phyloP scores from a whole-genome alignment of 352 stramenopile species.

The Phytopythium mirpurense region DNA sequence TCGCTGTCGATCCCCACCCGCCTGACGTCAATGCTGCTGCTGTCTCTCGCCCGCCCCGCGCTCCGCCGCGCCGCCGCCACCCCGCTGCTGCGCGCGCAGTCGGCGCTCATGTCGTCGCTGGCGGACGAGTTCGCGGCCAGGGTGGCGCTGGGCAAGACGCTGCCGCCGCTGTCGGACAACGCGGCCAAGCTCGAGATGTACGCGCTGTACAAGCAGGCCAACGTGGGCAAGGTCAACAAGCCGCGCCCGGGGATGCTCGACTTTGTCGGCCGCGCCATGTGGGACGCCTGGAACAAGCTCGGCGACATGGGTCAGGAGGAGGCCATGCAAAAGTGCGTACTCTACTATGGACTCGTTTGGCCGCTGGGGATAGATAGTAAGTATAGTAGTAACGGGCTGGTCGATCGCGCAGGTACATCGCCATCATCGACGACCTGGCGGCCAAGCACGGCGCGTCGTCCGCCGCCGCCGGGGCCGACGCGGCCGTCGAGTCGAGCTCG shows the following conservation, averaged over 20 bases:
- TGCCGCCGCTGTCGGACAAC: constrained; percentile 71
- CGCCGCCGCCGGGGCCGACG: constrained; percentile 6
- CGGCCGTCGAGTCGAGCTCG: constrained; percentile 14
- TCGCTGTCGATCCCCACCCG: too few relatives aligned
- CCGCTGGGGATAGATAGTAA: too few relatives aligned
- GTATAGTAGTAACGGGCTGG: too few relatives aligned
- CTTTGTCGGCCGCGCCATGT: constrained; percentile 79
- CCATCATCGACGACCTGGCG: constrained; percentile 66
- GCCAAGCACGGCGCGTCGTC: constrained; percentile 27
- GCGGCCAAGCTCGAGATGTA: constrained; percentile 79
- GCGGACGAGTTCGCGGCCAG: constrained; percentile 51
- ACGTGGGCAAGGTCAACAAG: constrained; percentile 53
- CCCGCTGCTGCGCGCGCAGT: constrained; percentile 4
- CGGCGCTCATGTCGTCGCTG: constrained; percentile 17
- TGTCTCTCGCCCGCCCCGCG: background rate
- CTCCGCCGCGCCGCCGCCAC: background rate
- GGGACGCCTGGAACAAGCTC: constrained; percentile 72
- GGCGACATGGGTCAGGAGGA: constrained; percentile 64
- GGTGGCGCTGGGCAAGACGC: constrained; percentile 58
- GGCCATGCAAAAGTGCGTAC: constrained; percentile 46
- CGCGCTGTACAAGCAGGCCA: constrained; percentile 80
- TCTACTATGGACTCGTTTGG: too few relatives aligned
- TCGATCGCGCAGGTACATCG: constrained; percentile 41
- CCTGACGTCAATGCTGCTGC: background rate
- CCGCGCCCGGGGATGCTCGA: constrained; percentile 73